Conservation (phyloP, 768 basidiomycete genomes). For the Leccinellum luteum region DNA sequence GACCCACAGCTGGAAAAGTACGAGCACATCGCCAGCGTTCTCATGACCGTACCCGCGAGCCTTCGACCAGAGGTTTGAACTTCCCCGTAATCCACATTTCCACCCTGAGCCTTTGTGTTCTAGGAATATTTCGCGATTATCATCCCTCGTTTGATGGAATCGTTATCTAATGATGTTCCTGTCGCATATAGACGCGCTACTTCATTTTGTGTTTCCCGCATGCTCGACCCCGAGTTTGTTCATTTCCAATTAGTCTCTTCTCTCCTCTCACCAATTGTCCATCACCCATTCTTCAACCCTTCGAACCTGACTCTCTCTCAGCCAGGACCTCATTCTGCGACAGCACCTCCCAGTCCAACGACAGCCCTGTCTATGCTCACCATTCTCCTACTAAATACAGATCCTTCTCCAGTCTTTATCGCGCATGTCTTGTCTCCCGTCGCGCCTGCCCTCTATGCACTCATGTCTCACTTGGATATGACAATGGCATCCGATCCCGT, state of each 20-base stretch:
- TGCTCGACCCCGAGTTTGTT: constrained; percentile 43
- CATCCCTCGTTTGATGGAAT: constrained; percentile 51
- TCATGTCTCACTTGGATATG: constrained; percentile 53
- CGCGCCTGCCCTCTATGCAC: constrained; percentile 60
- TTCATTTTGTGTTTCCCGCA: constrained; percentile 66
- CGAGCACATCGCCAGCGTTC: constrained; percentile 63
- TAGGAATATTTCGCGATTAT: constrained; percentile 64
- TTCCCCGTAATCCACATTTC: not conserved
- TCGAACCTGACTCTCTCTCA: not conserved
- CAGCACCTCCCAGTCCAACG: constrained; percentile 27
- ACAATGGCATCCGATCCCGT: constrained; percentile 62
- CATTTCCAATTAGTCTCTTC: constrained; percentile 19
- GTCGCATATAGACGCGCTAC: constrained; percentile 55
- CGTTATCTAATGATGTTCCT: constrained; percentile 40
- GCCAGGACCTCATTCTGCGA: not conserved
- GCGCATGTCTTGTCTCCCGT: constrained; percentile 67
- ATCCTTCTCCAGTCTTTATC: constrained; percentile 72
- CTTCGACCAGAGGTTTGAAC: constrained; percentile 52
- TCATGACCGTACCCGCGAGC: constrained; percentile 60
- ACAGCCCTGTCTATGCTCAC: constrained; percentile 50
- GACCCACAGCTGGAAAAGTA: constrained; percentile 65
- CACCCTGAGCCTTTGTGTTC: not conserved
- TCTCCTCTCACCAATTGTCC: constrained; percentile 48
- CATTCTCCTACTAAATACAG: constrained; percentile 66
- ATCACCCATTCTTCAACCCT: constrained; percentile 35